Percentiles rank a stretch among this genome's conserved stretches.
Conservation (phyloP, 148 eudicot genomes). For the Rhododendron simsii region DNA sequence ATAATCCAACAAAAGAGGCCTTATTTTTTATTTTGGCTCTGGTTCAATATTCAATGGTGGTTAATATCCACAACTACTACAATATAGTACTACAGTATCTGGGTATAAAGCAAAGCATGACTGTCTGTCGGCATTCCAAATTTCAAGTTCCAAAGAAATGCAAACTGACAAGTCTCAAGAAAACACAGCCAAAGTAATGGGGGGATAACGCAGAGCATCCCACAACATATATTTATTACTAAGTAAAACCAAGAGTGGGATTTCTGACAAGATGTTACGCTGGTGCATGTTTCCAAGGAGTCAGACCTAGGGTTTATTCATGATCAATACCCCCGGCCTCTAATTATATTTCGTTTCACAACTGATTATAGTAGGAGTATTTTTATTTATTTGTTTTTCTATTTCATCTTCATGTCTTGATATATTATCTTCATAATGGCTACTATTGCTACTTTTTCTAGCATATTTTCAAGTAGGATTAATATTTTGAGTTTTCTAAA, state of each 20-base stretch:
- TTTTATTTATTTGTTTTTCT: too few species aligned
- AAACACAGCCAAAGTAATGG: conserved; percentile 5
- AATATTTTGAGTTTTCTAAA: too few species aligned
- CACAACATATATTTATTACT: neutral
- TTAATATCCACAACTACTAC: neutral
- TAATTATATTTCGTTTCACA: too few species aligned
- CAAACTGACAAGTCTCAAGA: conserved; percentile 11
- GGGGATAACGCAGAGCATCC: neutral
- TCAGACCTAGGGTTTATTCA: neutral
- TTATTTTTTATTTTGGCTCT: too few species aligned
- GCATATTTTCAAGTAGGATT: too few species aligned
- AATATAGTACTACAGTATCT: too few species aligned
- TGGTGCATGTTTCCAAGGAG: conserved; percentile 14
- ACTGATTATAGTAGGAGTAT: too few species aligned
- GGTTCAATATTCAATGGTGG: neutral
- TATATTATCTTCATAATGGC: too few species aligned
- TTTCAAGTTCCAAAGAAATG: conserved; percentile 23
- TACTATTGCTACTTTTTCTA: too few species aligned
- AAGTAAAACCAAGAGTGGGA: neutral
- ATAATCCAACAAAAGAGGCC: too few species aligned
- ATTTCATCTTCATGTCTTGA: too few species aligned
- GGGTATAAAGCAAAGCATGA: neutral
- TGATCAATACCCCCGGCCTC: too few species aligned
- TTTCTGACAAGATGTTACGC: conserved; percentile 5
- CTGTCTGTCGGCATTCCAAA: neutral